Percentiles rank a stretch among this genome's conserved stretches.
Evolutionary conservation across 768 basidiomycete genomes (phyloP).

Genomic region (Podaxis sp.): DNA sequence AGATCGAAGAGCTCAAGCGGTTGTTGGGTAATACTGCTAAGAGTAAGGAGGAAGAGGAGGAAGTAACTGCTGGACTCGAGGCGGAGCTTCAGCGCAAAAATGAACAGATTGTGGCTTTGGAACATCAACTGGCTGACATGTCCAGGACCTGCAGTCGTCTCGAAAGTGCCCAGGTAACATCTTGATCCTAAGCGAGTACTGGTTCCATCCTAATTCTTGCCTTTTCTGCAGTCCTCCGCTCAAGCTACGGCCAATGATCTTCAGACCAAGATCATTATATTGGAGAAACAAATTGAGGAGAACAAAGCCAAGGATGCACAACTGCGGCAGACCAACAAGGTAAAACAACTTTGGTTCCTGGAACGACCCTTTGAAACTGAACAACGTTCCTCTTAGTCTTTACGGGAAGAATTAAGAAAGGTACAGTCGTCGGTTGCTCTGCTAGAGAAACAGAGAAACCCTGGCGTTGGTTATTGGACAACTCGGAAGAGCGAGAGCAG

Average conservation of each 20-base stretch:
- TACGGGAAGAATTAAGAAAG: conserved; percentile 94
- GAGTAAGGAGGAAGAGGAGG: conserved; percentile 64
- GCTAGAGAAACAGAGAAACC: conserved; percentile 87
- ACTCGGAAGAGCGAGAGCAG: conserved; percentile 41
- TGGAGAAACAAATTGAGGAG: conserved; percentile 77
- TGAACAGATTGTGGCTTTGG: conserved; percentile 46
- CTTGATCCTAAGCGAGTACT: not conserved
- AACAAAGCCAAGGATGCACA: conserved; percentile 67
- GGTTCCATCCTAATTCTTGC: not conserved
- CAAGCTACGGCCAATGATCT: conserved; percentile 46
- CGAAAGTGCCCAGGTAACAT: conserved; percentile 62
- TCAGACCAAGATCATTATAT: conserved; percentile 43
- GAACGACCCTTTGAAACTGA: not conserved
- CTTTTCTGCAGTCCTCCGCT: conserved; percentile 26
- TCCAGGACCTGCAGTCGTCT: conserved; percentile 47
- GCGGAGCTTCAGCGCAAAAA: conserved; percentile 54
- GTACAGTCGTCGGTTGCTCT: conserved; percentile 91
- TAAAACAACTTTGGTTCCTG: conserved; percentile 26
- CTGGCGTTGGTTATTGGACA: conserved; percentile 93
- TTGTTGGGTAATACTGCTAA: conserved; percentile 57
- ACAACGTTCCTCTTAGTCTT: conserved; percentile 47
- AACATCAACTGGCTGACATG: conserved; percentile 52
- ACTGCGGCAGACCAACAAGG: conserved; percentile 78
- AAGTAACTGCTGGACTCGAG: conserved; percentile 47
- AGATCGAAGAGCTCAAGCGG: conserved; percentile 71